Percentiles rank a stretch among this genome's conserved stretches.
phyloP scores from a whole-genome alignment of 441 rosid genomes.

The Mallotus japonicus region DNA sequence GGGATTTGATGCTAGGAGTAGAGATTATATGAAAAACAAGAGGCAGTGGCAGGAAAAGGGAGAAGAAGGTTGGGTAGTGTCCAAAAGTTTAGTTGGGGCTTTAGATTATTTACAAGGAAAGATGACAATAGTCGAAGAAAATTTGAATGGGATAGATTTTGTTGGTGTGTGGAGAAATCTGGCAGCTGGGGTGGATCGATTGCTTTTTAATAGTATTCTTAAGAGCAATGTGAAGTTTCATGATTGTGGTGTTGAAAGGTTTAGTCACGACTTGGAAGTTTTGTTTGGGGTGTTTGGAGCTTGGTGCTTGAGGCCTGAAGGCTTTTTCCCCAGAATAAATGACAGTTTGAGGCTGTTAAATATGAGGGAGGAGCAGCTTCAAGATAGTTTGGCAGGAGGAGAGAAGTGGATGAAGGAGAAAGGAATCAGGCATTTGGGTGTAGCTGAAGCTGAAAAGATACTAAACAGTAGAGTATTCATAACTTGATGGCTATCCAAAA shows the following conservation, averaged over 20 bases:
- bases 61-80: conserved; percentile 68
- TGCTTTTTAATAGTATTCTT: conserved; percentile 57
- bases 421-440: conserved; percentile 53
- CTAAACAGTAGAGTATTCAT: conserved; percentile 49
- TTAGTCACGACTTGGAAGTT: conserved; percentile 56
- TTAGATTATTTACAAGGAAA: conserved; percentile 76
- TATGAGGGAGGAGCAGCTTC: conserved; percentile 58
- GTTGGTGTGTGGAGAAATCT: conserved; percentile 70
- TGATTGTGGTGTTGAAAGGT: conserved; percentile 58
- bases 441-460: conserved; percentile 59
- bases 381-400: conserved; percentile 37
- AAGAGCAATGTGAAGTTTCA: conserved; percentile 61
- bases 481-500: conserved; percentile 22
- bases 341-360: conserved; percentile 66
- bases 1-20: conserved; percentile 71
- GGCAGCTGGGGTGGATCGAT: conserved; percentile 61
- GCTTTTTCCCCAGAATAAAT: conserved; percentile 64
- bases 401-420: conserved; percentile 56
- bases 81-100: conserved; percentile 63
- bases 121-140: conserved; percentile 50
- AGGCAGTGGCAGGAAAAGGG: conserved; percentile 76
- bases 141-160: conserved; percentile 62
- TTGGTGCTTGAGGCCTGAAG: conserved; percentile 85
- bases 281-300: conserved; percentile 66
- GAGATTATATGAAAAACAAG: conserved; percentile 77